Evolutionary conservation across 2,329 filamentous ascomycete species (phyloP), one percentile per base, ranked within the genome.

Genomic region (Lasiodiplodia citricola): DNA sequence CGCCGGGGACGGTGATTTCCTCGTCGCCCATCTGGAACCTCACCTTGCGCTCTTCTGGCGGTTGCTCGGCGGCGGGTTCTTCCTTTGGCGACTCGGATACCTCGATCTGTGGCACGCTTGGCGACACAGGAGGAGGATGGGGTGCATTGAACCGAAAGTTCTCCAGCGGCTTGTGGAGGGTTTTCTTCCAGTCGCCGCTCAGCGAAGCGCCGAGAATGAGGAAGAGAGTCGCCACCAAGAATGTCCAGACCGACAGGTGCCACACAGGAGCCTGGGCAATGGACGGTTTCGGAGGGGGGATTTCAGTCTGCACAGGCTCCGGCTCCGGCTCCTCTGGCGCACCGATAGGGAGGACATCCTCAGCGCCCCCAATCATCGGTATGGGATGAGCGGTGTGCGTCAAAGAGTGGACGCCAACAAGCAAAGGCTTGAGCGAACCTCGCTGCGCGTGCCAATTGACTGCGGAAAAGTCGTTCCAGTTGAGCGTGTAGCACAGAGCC

Each of bases 401-500:
- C 5, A 82, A 71, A 35, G 75, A 73, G 69, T 82, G 80, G 3
- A 81, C 79, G 7, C 80, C 80, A 18, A 82, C 75, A 8, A 82
- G 71, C n/a, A 75, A 77, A 31, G 72, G 72, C 62, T 75, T 73
- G 31, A 79, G 77, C 14, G 78, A 77, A 3, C 79, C 70, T 6
- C 70, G 60, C 69, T 77, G 73, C 3, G 71, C 67, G 21, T 76
- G 76, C 73, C 74, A 78, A 55, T 71, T 72, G 28, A 65, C 28
- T 28, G 74, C 58, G 25, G 75, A 51, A 16, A 75, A 72, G 18
- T 73, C 72, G 47, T 75, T 62, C 72, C 70, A 73, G n/a, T 72
- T 71, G 10, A 70, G 72, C 25, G 84, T 83, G 71, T 89, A 88
- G 75, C 85, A 88, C 66, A 84, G 80, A 10, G 89, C 88, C 71